Percentiles rank a stretch among this genome's conserved stretches.
phyloP scores from a whole-genome alignment of 768 basidiomycete species.

The Leccinum obscurum region DNA sequence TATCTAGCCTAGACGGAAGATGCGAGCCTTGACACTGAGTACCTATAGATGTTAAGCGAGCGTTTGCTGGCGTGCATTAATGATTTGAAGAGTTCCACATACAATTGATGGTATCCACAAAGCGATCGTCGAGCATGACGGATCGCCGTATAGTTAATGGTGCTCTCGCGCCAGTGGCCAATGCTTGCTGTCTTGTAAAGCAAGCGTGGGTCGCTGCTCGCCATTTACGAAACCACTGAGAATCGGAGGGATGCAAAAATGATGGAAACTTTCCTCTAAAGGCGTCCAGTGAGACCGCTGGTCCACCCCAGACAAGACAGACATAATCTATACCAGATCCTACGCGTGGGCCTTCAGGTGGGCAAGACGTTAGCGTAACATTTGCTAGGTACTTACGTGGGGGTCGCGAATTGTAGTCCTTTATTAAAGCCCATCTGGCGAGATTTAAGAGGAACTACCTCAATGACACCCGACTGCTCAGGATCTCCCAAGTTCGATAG shows the following conservation, averaged over 20 bases:
- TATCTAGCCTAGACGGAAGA: constrained; percentile 13
- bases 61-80: background rate
- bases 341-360: background rate
- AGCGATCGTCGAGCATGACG: constrained; percentile 22
- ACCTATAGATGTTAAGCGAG: constrained; percentile 1
- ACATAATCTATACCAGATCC: constrained; percentile 2
- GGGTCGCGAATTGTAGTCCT: background rate
- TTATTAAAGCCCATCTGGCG: constrained; percentile 16
- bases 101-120: constrained; percentile 27
- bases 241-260: constrained; percentile 1
- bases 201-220: constrained; percentile 12
- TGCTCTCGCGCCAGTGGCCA: background rate
- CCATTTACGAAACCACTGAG: constrained; percentile 11
- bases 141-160: background rate
- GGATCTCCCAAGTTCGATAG: constrained; percentile 11
- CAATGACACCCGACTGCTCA: constrained; percentile 23
- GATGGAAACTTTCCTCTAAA: constrained; percentile 11
- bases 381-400: background rate
- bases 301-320: constrained; percentile 18
- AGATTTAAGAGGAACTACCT: constrained; percentile 19
- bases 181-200: background rate
- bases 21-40: constrained; percentile 11
- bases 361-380: background rate
- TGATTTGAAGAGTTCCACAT: constrained; percentile 3
- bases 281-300: constrained; percentile 8